phyloP scores from a whole-genome alignment of 176 grass and related monocot genomes.

The Paspalum notatum region DNA sequence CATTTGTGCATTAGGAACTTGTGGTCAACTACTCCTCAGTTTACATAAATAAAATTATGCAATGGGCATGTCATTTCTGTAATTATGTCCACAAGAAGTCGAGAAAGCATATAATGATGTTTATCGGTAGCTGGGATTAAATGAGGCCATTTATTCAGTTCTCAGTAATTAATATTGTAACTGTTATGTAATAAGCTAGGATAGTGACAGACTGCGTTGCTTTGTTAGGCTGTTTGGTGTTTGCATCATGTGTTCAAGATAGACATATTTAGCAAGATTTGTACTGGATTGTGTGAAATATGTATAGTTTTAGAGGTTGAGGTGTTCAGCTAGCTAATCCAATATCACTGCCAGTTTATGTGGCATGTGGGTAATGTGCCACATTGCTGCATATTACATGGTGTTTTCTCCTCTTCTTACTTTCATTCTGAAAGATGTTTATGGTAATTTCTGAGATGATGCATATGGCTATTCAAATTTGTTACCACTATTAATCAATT shows the following conservation, averaged over 20 bases:
- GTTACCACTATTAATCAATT: background rate
- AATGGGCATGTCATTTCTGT: background rate
- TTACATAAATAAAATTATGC: background rate
- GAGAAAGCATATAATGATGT: background rate
- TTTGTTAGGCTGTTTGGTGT: background rate
- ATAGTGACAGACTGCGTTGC: background rate
- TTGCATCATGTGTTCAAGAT: background rate
- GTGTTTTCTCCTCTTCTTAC: background rate
- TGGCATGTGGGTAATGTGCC: background rate
- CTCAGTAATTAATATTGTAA: background rate
- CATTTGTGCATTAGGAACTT: background rate
- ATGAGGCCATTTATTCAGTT: background rate
- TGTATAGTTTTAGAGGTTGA: background rate
- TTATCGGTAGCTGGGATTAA: background rate
- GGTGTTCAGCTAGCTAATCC: background rate
- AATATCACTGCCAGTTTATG: background rate
- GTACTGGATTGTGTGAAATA: background rate
- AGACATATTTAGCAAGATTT: background rate
- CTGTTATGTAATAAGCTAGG: background rate
- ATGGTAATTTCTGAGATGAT: slow-evolving; percentile 7
- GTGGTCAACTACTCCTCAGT: background rate
- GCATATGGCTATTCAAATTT: background rate
- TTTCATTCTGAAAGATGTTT: background rate
- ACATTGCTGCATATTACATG: background rate
- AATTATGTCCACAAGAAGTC: background rate